Conservation (phyloP, 2,329 filamentous ascomycete genomes). For the Ilyonectria mors-panacis region DNA sequence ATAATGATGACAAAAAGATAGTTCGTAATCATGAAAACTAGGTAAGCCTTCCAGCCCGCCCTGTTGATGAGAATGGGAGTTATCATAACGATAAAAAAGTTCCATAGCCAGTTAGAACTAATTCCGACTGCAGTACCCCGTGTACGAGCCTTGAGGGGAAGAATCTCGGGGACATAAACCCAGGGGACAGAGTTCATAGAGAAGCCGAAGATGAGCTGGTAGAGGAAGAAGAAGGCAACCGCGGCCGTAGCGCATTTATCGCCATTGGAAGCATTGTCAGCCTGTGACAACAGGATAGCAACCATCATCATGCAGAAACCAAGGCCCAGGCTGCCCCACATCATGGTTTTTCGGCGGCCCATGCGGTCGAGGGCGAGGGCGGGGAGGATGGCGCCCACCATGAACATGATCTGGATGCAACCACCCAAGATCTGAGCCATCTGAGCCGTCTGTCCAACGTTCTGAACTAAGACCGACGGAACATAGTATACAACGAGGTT, state of each 20-base stretch:
- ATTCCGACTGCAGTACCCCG: constrained; percentile 30
- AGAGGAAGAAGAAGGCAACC: constrained; percentile 36
- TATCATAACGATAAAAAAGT: constrained; percentile 64
- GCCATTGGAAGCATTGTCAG: constrained; percentile 27
- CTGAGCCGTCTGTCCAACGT: constrained; percentile 50
- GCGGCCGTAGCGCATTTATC: constrained; percentile 31
- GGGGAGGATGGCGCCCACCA: constrained; percentile 54
- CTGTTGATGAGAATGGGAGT: constrained; percentile 63
- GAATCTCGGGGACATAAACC: constrained; percentile 37
- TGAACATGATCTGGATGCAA: constrained; percentile 57
- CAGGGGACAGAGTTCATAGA: constrained; percentile 36
- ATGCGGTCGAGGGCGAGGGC: constrained; percentile 54
- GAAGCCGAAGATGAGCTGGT: constrained; percentile 36
- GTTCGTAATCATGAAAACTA: constrained; percentile 67
- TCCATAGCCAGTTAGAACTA: constrained; percentile 55
- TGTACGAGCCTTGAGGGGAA: constrained; percentile 34
- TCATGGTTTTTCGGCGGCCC: constrained; percentile 60
- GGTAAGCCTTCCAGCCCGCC: constrained; percentile 64
- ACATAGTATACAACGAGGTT: constrained; percentile 61
- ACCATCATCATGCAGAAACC: constrained; percentile 45
- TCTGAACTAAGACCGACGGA: constrained; percentile 48
- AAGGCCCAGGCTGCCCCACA: constrained; percentile 54
- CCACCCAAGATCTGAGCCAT: constrained; percentile 54
- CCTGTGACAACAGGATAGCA: constrained; percentile 36
- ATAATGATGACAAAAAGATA: constrained; percentile 58